Evolutionary conservation across 2,329 filamentous ascomycete genomes (phyloP).

Genomic region (Clonostachys solani): DNA sequence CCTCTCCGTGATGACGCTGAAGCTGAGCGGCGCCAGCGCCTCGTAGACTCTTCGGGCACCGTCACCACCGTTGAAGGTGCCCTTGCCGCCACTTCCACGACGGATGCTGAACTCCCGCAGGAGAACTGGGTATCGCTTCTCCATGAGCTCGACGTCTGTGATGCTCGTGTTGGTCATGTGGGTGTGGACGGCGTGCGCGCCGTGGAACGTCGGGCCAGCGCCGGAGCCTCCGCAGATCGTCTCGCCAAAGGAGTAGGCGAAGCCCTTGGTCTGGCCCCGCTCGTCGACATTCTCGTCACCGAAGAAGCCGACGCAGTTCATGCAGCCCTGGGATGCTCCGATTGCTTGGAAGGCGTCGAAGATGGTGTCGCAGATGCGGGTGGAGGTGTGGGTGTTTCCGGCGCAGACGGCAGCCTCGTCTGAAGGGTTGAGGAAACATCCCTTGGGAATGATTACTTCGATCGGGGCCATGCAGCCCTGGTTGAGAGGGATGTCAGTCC

Average conservation of each 20-base stretch:
- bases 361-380: constrained; percentile 24
- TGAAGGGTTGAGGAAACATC: constrained; percentile 23
- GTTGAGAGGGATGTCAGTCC: constrained; percentile 29
- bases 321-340: constrained; percentile 20
- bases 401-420: constrained; percentile 22
- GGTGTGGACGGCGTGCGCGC: constrained; percentile 17
- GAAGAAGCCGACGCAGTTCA: constrained; percentile 24
- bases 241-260: constrained; percentile 18
- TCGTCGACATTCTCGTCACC: constrained; percentile 17
- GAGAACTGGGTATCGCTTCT: constrained; percentile 25
- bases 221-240: constrained; percentile 25
- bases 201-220: constrained; percentile 18
- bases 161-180: constrained; percentile 24
- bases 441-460: constrained; percentile 20
- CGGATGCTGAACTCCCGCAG: constrained; percentile 21
- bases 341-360: constrained; percentile 17
- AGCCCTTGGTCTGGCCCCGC: constrained; percentile 9
- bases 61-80: constrained; percentile 21
- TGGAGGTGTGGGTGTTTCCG: constrained; percentile 54
- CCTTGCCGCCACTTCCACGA: constrained; percentile 18
- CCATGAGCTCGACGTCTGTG: constrained; percentile 24
- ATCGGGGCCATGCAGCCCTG: constrained; percentile 29
- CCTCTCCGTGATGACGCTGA: constrained; percentile 26
- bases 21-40: constrained; percentile 19
- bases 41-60: constrained; percentile 27